These are phyloP conservation scores for Tetrapyrgos nigripes DNA, from an alignment of 1,284 basidiomycete genomes.

Conservation along the genomic window DNA sequence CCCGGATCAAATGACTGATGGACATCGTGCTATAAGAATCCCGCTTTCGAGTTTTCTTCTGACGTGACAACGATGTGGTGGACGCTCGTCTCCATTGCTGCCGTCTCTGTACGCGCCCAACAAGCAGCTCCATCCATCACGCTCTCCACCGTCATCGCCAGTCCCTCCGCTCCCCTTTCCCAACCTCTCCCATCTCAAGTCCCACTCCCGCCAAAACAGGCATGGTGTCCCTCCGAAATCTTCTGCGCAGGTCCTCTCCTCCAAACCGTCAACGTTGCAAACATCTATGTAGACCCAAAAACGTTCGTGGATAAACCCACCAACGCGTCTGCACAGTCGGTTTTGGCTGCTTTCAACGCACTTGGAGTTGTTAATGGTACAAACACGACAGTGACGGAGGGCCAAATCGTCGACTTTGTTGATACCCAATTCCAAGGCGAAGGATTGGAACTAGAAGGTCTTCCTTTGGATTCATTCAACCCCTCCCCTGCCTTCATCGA, in stretches of 20 bases:
- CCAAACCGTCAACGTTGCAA: conserved; percentile 85
- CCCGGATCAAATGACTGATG: no score
- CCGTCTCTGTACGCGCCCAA: no score
- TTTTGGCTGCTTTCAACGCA: conserved; percentile 73
- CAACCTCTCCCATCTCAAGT: conserved; percentile 71
- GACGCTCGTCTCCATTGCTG: no score
- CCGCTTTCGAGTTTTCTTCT: no score
- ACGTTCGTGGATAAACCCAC: conserved; percentile 82
- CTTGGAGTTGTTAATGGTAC: no score
- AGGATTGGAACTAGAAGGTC: conserved; percentile 80
- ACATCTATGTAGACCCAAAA: conserved; percentile 83
- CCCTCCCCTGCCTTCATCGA: conserved; percentile 72
- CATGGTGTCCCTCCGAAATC: conserved; percentile 82
- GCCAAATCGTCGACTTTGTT: conserved; percentile 72
- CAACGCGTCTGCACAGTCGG: conserved; percentile 35
- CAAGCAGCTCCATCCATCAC: conserved; percentile 13
- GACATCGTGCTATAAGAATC: no score
- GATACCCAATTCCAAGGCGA: conserved; percentile 84
- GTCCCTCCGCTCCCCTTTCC: conserved; percentile 60
- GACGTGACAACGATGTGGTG: no score
- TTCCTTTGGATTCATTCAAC: conserved; percentile 68
- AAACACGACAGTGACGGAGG: no score
- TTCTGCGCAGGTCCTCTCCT: conserved; percentile 87
- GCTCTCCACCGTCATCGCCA: conserved; percentile 69
- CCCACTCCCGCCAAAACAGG: conserved; percentile 72